These are phyloP conservation scores for Juglanconis juglandina DNA, from an alignment of 2,329 filamentous ascomycete genomes.

Conservation along the genomic window DNA sequence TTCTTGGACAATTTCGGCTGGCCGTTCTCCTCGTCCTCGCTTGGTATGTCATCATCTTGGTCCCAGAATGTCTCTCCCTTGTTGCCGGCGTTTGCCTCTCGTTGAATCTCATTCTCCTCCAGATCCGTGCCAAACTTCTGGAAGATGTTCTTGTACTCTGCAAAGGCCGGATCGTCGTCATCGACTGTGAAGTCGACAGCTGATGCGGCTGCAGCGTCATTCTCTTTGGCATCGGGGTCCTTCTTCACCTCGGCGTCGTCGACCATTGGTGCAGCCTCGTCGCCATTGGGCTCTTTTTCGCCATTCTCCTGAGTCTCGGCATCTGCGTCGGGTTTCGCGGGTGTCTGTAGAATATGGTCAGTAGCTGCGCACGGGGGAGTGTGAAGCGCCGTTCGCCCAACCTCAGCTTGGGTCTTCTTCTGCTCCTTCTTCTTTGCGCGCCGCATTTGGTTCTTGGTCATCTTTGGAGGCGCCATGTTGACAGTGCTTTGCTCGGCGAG, in stretches of 20 bases:
- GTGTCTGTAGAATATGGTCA: constrained; percentile 21
- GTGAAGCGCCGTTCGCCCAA: constrained; percentile 24
- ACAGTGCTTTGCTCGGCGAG: constrained; percentile 1
- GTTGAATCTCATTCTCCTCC: constrained; percentile 60
- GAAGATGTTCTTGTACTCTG: constrained; percentile 80
- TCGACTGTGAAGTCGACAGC: constrained; percentile 50
- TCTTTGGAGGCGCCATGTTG: constrained; percentile 65
- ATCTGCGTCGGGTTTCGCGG: neutral
- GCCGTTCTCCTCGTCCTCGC: constrained; percentile 70
- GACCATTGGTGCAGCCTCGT: constrained; percentile 21
- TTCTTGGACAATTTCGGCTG: constrained; percentile 84
- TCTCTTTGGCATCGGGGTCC: constrained; percentile 31
- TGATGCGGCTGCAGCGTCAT: constrained; percentile 37
- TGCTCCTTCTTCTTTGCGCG: constrained; percentile 92
- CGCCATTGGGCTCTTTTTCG: neutral
- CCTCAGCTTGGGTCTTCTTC: constrained; percentile 64
- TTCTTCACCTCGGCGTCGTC: constrained; percentile 43
- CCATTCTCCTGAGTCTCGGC: constrained; percentile 17
- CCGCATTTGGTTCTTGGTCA: constrained; percentile 91
- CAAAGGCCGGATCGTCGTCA: constrained; percentile 72
- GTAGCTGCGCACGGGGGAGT: constrained; percentile 9
- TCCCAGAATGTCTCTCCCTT: constrained; percentile 83
- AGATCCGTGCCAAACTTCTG: constrained; percentile 69
- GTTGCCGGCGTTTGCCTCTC: constrained; percentile 65
- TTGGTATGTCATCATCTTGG: constrained; percentile 81